Evolutionary conservation across 2,329 filamentous ascomycete genomes (phyloP).

Genomic region (Colletotrichum incanum): DNA sequence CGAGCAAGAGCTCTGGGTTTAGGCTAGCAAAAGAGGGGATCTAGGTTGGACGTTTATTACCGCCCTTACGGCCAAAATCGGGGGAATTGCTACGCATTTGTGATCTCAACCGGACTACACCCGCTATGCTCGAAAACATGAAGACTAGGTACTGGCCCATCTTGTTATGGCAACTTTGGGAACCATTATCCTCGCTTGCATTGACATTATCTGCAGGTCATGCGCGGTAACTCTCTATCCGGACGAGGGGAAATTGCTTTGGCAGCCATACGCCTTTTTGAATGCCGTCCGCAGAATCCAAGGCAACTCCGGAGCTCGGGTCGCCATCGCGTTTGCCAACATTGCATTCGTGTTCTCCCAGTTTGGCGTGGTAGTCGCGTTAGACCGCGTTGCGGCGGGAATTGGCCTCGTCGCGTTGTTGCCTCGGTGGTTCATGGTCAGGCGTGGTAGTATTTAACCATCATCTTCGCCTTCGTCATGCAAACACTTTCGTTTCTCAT

Average conservation of each 20-base stretch:
- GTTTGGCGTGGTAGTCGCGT: slow-evolving; percentile 35
- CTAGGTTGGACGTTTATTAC: slow-evolving; percentile 43
- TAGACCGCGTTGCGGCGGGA: slow-evolving; percentile 31
- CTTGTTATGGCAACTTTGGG: slow-evolving; percentile 41
- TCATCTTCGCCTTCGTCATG: slow-evolving; percentile 43
- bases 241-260: slow-evolving; percentile 44
- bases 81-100: slow-evolving; percentile 44
- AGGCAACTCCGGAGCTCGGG: slow-evolving; percentile 1
- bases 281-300: slow-evolving; percentile 38
- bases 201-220: slow-evolving; percentile 48
- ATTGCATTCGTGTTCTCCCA: neutral
- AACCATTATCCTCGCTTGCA: slow-evolving; percentile 43
- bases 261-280: slow-evolving; percentile 48
- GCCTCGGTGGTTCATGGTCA: slow-evolving; percentile 43
- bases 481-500: slow-evolving; percentile 43
- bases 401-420: slow-evolving; percentile 49
- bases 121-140: slow-evolving; percentile 44
- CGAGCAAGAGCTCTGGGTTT: slow-evolving; percentile 37
- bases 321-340: slow-evolving; percentile 27
- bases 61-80: too few relatives aligned
- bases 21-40: slow-evolving; percentile 35
- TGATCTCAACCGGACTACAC: slow-evolving; percentile 49
- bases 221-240: slow-evolving; percentile 46
- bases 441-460: slow-evolving; percentile 23
- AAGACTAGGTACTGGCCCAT: slow-evolving; percentile 47